Base-by-base conservation (phyloP, 805 yeast species). In the Teunomyces kruisii region DNA sequence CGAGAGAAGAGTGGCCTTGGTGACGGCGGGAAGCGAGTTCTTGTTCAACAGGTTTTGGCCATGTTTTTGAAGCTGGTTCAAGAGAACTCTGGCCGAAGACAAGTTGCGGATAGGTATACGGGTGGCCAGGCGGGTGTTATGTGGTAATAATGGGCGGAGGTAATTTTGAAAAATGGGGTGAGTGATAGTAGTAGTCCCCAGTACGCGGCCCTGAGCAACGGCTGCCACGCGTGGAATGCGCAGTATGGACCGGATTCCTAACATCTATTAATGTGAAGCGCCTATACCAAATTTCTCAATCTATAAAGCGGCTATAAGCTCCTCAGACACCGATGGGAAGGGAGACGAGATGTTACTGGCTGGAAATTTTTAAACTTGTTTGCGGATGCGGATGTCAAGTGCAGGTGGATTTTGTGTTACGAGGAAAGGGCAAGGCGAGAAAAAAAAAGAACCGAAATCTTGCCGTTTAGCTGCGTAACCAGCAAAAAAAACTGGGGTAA, bases 1-100 rank as follows among this genome's bases (percentile, higher is more conserved):
- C 2, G 63, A 50, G 15, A 71, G 56, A 17, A 71, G 62, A 4
- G 44, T 30, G n/a, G 44, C 51, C 35, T 55, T 55, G 40, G 55
- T 47, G 37, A 42, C n/a, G 15, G 39, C 30, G 6, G 31, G 40
- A 12, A 35, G 10, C 7, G 15, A 35, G 10, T 22, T 22, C 19
- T 35, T 35, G 9, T 13, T 6, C 32, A 19, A 28, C n/a, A 27
- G 9, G 36, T 31, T 42, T 9, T 26, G 28, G 5, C 12, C 28
- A 26, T 10, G 27, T 16, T 12, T 35, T 6, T 17, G 36, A 7
- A 39, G 12, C 22, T 40, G 28, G 14, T 40, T 31, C 17, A 22
- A 22, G 9, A 32, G 26, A 4, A 15, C 8, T 7, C n/a, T 6
- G n/a, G 31, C 19, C 8, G 32, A 16, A 10, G 33, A 27, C 24